Base-by-base conservation (phyloP, 2,329 filamentous ascomycete genomes). In the Claviceps pazoutovae region DNA sequence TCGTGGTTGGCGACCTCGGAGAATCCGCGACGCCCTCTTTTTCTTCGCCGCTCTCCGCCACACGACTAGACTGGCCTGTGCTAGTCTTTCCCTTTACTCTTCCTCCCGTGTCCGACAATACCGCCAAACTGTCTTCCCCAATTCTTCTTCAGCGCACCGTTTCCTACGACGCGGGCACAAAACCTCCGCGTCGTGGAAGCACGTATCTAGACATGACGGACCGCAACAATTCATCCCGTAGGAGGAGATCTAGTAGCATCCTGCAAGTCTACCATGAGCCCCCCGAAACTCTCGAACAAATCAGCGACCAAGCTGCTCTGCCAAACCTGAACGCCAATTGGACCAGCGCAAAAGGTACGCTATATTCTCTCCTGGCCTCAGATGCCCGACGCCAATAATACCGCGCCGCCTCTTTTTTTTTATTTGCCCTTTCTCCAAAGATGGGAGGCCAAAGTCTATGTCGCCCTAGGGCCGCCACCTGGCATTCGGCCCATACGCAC, bases 291-390 rank as follows among this genome's bases (percentile, higher is more conserved):
- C 82, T 96, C 65, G 93, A 98, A 75, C 93, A 96, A 72, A 88
- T 95, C 70, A 96, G 86, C 66, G 93, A 98, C 70, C 93, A 97
- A 75, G 87, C 89, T 53, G 87, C 88, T 39, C 76, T 96, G 61
- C 93, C 93, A 50, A 98, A 98, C 65, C 73, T 96, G 64, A 98
- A 98, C 70, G 89, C 93, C 60, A 88, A 96, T 72, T 98, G 93
- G 93, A 94, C 96, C 59, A 97, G 97, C 70, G 88, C 90, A 63
- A 98, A 98, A 82, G 93, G 93, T 97, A 73, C 71, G 79, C 67
- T 50, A 37, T 26, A 44, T 23, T 44, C 21, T 23, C 19, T 26
- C 13, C 2, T 43, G 8, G 21, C 19, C 13, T 34, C 30, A 34
- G 11, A 34, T 34, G 30, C 9, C 9, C 30, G 9, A 34, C 9